Base-by-base conservation (phyloP, 345 rosid species). In the Raphanus raphanistrum region DNA sequence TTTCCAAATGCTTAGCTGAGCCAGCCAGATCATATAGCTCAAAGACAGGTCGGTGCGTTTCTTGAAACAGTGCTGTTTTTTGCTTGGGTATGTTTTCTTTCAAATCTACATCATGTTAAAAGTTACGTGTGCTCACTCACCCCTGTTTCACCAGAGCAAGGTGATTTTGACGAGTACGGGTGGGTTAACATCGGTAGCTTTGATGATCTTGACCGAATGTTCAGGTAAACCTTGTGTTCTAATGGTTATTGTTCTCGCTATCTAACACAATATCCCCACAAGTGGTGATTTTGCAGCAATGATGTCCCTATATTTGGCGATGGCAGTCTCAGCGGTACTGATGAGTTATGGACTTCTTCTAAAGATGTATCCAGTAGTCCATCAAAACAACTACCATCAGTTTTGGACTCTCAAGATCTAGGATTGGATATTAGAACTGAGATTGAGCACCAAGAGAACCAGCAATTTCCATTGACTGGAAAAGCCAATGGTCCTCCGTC, bases 281-380 rank as follows among this genome's bases (percentile, higher is more conserved):
- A 95, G 92, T 85, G 88, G 69, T 91, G 91, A 76, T 92, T 89
- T 90, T 91, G 93, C 98, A 91, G 99, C 84, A 89, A 88, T 80
- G 99, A 90, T 83, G 93, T 87, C 82, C 86, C 94, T 66, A 81
- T 91, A 79, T 92, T 88, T 89, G 92, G 94, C 69, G 78, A 85
- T 84, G 91, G 65, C 76, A 89, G 79, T 84, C 88, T 91, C 85
- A 88, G 74, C 61, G 55, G 71, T 76, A 84, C 87, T 74, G 90
- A 88, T 81, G 95, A 87, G 82, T 82, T 91, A 66, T 93, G 99
- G 98, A 75, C 91, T 72, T 81, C 90, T 59, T 83, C 92, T 52
- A 88, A 88, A 86, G 89, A 87, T 84, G 83, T 77, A 63, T 79
- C 83, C 36, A 84, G 64, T 79, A 81, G 83, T 72, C 86, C 88